Evolutionary conservation across 768 basidiomycete genomes (phyloP).

Genomic region (Suillus subaureus): DNA sequence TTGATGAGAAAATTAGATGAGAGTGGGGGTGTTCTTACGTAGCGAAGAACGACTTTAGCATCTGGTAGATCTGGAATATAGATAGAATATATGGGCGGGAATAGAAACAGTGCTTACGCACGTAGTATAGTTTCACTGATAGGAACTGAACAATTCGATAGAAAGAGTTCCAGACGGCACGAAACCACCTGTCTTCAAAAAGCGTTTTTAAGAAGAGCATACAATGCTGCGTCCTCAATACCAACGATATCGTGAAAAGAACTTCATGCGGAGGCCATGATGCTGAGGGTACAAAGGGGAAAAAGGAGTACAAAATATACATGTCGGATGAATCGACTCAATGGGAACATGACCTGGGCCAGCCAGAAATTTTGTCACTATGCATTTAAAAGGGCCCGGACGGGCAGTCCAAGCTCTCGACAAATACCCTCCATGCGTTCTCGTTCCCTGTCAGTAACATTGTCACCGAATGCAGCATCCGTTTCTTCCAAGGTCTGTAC

Average conservation of each 20-base stretch:
- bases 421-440: conserved; percentile 32
- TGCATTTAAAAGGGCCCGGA: conserved; percentile 21
- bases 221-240: conserved; percentile 53
- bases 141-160: neutral
- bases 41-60: conserved; percentile 89
- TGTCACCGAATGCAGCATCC: conserved; percentile 35
- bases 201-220: neutral
- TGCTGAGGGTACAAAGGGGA: neutral
- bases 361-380: neutral
- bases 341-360: neutral
- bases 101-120: neutral
- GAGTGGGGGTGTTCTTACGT: conserved; percentile 85
- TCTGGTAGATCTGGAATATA: neutral
- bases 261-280: neutral
- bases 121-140: neutral
- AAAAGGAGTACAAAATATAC: neutral
- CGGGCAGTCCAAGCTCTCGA: conserved; percentile 31
- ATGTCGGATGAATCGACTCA: neutral
- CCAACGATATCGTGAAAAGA: conserved; percentile 64
- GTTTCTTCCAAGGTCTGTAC: conserved; percentile 36
- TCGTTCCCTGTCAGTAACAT: conserved; percentile 27
- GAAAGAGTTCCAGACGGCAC: neutral
- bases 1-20: conserved; percentile 90
- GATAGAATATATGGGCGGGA: neutral
- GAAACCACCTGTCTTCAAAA: neutral